These are phyloP conservation scores for Ceratobasidium sp. DNA, from an alignment of 1,284 basidiomycete genomes.

Conservation along the genomic window DNA sequence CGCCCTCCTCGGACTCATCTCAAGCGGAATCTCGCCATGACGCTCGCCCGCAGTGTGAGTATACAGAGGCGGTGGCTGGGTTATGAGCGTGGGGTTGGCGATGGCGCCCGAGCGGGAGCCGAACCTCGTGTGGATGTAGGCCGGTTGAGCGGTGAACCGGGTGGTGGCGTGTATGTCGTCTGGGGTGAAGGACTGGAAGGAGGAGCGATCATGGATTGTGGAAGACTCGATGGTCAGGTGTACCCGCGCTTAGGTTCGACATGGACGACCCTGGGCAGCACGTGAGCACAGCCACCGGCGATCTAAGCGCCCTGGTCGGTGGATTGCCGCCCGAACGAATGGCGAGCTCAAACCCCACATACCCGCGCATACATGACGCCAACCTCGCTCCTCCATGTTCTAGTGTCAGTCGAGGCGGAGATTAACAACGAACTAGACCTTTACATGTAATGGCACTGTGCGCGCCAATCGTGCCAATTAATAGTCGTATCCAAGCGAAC, in stretches of 20 bases:
- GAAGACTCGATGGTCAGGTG: neutral
- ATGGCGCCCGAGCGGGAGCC: conserved; percentile 4
- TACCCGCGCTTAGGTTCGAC: neutral
- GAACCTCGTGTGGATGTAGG: neutral
- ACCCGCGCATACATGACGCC: too few relatives aligned
- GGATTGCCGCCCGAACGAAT: too few relatives aligned
- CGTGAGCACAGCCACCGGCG: neutral
- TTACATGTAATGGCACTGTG: too few relatives aligned
- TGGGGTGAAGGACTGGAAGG: conserved; percentile 6
- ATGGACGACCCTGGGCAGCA: neutral
- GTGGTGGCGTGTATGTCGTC: conserved; percentile 39
- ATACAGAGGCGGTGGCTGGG: conserved; percentile 72
- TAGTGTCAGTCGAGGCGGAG: too few relatives aligned
- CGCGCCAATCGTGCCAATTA: too few relatives aligned
- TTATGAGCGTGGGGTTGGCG: conserved; percentile 23
- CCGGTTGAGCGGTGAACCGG: conserved; percentile 40
- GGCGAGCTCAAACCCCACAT: too few relatives aligned
- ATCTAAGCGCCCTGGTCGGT: too few relatives aligned
- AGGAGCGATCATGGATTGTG: conserved; percentile 20
- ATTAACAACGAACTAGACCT: too few relatives aligned
- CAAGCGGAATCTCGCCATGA: conserved; percentile 68
- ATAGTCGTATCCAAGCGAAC: too few relatives aligned
- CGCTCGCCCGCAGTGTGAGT: conserved; percentile 63
- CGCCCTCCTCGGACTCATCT: conserved; percentile 68
- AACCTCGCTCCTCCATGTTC: too few relatives aligned